A percentile compares a stretch with the other conserved stretches of the same genome.
These are phyloP conservation scores for Candida qinlingensis DNA, from an alignment of 805 yeast genomes.

Conservation along the genomic window DNA sequence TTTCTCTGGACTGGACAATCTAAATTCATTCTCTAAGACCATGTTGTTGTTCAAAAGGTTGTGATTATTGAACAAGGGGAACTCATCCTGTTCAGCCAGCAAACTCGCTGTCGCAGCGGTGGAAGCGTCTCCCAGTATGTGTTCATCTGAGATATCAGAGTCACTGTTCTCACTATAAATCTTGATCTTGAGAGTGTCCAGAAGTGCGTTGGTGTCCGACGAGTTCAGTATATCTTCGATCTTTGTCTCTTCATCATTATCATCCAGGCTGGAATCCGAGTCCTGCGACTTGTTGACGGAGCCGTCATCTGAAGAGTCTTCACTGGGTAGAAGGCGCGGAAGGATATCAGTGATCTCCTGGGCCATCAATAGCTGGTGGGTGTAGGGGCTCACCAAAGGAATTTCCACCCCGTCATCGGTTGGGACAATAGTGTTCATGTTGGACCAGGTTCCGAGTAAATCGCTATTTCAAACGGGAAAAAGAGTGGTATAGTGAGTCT, in stretches of 20 bases:
- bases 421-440: too few species aligned
- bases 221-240: slow-evolving; percentile 12
- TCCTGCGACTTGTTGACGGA: slow-evolving; percentile 1
- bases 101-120: too few species aligned
- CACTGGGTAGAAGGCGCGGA: slow-evolving; percentile 1
- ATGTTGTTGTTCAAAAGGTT: neutral
- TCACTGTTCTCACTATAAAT: neutral
- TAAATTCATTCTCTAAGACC: slow-evolving; percentile 4
- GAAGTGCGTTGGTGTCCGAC: slow-evolving; percentile 12
- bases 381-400: too few species aligned
- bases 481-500: too few species aligned
- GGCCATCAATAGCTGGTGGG: too few species aligned
- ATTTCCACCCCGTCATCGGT: too few species aligned
- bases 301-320: slow-evolving; percentile 7
- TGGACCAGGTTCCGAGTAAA: too few species aligned
- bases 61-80: slow-evolving; percentile 4
- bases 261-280: neutral
- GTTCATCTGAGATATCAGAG: neutral
- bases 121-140: too few species aligned
- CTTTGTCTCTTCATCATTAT: slow-evolving; percentile 7
- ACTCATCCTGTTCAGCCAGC: slow-evolving; percentile 3
- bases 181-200: slow-evolving; percentile 12
- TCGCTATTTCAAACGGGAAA: too few species aligned
- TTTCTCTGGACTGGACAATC: slow-evolving; percentile 5
- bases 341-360: neutral